Percentiles rank a stretch among this genome's conserved stretches.
Evolutionary conservation across 306 rosid species (phyloP).

Genomic region (Inga oerstediana): DNA sequence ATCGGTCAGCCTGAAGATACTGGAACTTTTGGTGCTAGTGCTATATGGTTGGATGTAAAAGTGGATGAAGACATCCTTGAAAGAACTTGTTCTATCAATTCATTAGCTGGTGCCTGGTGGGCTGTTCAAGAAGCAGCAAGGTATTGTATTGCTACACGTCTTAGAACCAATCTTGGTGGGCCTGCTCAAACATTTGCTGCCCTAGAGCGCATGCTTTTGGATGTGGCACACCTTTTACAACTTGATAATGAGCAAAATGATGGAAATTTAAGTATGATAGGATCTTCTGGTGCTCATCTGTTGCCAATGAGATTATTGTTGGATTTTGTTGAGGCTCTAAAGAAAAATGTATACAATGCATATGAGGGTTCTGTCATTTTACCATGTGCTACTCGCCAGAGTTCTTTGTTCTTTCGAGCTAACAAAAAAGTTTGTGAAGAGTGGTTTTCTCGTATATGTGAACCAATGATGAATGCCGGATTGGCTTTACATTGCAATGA

Average conservation of each 20-base stretch:
- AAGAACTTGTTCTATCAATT: constrained; percentile 73
- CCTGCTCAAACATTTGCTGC: constrained; percentile 98
- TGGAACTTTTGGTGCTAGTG: constrained; percentile 53
- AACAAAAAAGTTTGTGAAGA: constrained; percentile 97
- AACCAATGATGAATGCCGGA: constrained; percentile 98
- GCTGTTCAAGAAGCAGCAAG: constrained; percentile 93
- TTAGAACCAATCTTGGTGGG: constrained; percentile 96
- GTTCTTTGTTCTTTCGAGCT: constrained; percentile 92
- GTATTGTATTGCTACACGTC: constrained; percentile 82
- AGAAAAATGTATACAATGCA: constrained; percentile 95
- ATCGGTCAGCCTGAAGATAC: constrained; percentile 71
- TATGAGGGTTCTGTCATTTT: constrained; percentile 91
- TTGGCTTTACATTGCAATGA: constrained; percentile 88
- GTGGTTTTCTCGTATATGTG: constrained; percentile 99
- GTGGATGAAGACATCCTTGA: constrained; percentile 78
- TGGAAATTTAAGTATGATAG: constrained; percentile 91
- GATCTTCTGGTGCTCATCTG: constrained; percentile 92
- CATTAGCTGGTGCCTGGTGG: constrained; percentile 97
- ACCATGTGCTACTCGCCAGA: constrained; percentile 74
- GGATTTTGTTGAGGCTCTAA: constrained; percentile 90
- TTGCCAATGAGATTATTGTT: constrained; percentile 89
- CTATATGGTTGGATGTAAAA: constrained; percentile 69
- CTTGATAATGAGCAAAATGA: constrained; percentile 87
- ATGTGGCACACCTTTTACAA: constrained; percentile 78
- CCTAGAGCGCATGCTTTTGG: constrained; percentile 93